Evolutionary conservation across 1,139 yeast species (phyloP).

Genomic region (Pichia sp.): DNA sequence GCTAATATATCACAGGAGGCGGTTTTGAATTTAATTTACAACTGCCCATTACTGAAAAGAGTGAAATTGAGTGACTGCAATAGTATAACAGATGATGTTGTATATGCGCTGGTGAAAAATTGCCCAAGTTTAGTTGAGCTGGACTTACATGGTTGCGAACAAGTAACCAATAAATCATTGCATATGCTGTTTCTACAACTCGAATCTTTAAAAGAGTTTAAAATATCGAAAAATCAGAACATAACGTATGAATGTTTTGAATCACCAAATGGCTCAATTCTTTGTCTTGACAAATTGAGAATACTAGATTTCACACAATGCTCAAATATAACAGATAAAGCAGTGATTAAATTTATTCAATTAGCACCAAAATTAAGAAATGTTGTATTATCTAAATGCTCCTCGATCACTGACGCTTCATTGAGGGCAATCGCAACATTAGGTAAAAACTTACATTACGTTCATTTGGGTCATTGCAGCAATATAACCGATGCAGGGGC

Average conservation of each 20-base stretch:
- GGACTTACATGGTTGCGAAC: conserved; percentile 80
- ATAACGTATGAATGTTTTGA: conserved; percentile 62
- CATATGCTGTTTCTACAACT: conserved; percentile 59
- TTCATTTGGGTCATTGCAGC: conserved; percentile 92
- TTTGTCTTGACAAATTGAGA: conserved; percentile 55
- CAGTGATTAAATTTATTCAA: conserved; percentile 66
- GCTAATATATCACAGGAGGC: conserved; percentile 62
- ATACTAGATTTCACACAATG: conserved; percentile 86
- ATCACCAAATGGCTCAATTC: conserved; percentile 36
- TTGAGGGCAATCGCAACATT: conserved; percentile 65
- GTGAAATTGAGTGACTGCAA: conserved; percentile 74
- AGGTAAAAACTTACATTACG: conserved; percentile 80
- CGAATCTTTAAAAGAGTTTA: conserved; percentile 73
- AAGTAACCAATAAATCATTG: conserved; percentile 61
- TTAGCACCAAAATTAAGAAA: conserved; percentile 85
- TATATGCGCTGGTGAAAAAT: conserved; percentile 56
- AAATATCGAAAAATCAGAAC: conserved; percentile 69
- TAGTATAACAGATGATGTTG: conserved; percentile 62
- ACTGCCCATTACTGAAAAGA: conserved; percentile 76
- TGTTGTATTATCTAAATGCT: conserved; percentile 85
- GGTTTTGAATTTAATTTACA: conserved; percentile 51
- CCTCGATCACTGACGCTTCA: conserved; percentile 80
- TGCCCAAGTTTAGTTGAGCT: conserved; percentile 85
- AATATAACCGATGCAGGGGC: conserved; percentile 89
- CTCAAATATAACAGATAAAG: conserved; percentile 71